Percentiles rank a stretch among this genome's conserved stretches.
phyloP scores from a whole-genome alignment of 805 yeast species.

The Brettanomyces nanus region DNA sequence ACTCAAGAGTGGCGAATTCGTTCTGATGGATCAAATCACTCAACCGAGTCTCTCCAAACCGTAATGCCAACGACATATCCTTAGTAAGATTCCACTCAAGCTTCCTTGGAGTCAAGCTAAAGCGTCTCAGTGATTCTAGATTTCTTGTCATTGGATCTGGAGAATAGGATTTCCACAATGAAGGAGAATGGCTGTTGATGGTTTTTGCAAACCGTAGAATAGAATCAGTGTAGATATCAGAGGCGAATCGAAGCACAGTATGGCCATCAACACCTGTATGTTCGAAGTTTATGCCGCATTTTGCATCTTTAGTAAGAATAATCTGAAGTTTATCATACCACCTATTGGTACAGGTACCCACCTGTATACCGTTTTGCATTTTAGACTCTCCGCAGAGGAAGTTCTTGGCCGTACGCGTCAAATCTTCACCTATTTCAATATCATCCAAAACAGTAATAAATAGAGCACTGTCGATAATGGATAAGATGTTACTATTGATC shows the following conservation, averaged over 20 bases:
- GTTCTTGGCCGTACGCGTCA: conserved; percentile 65
- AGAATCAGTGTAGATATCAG: conserved; percentile 87
- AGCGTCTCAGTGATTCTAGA: conserved; percentile 35
- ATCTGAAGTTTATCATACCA: conserved; percentile 89
- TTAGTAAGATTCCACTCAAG: conserved; percentile 81
- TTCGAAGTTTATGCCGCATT: conserved; percentile 90
- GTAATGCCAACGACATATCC: conserved; percentile 67
- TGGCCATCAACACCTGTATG: conserved; percentile 96
- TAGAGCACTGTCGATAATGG: conserved; percentile 71
- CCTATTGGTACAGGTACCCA: conserved; percentile 89
- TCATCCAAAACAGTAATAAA: conserved; percentile 82
- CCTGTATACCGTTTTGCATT: conserved; percentile 78
- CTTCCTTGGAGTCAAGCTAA: conserved; percentile 71
- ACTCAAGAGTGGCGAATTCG: conserved; percentile 77
- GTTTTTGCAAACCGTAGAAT: conserved; percentile 78
- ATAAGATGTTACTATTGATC: conserved; percentile 61
- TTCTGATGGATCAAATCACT: conserved; percentile 84
- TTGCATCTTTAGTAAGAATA: conserved; percentile 79
- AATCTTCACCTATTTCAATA: conserved; percentile 49
- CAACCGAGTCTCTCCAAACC: conserved; percentile 86
- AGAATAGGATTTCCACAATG: conserved; percentile 52
- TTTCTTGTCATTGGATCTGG: conserved; percentile 38
- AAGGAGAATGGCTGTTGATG: conserved; percentile 69
- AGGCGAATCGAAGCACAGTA: conserved; percentile 79
- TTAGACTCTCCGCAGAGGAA: conserved; percentile 81